Conservation (phyloP, 2,329 filamentous ascomycete genomes). For the Cyclaneusma minus region DNA sequence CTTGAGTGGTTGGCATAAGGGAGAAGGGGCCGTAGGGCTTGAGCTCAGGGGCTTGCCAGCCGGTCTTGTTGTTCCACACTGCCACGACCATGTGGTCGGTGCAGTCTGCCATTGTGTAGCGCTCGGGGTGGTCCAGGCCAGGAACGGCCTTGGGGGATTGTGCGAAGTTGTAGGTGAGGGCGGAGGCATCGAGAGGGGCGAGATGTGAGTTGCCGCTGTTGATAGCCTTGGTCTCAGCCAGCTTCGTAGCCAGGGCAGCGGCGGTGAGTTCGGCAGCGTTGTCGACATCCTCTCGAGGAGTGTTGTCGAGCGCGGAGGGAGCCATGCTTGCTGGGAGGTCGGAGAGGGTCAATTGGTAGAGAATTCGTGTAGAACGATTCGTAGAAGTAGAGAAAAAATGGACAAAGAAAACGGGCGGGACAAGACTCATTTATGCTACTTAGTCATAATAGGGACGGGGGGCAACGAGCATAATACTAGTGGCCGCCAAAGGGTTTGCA, state of each 20-base stretch:
- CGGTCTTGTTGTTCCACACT: conserved; percentile 45
- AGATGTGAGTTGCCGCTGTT: conserved; percentile 3
- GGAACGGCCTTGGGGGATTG: conserved; percentile 35
- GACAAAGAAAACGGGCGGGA: no score
- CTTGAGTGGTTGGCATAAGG: conserved; percentile 67
- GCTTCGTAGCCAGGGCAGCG: conserved; percentile 34
- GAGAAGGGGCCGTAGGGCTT: conserved; percentile 63
- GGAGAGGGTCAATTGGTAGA: no score
- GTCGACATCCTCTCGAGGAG: conserved; percentile 21
- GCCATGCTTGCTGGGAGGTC: no score
- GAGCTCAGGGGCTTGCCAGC: conserved; percentile 62
- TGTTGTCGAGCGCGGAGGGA: conserved; percentile 27
- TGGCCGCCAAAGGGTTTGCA: no score
- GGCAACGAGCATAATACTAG: no score
- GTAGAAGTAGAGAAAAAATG: no score
- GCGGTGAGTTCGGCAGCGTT: conserved; percentile 36
- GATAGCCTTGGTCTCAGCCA: conserved; percentile 18
- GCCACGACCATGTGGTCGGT: conserved; percentile 84
- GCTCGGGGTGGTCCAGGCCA: conserved; percentile 23
- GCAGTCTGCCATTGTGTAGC: conserved; percentile 22
- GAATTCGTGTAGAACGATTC: no score
- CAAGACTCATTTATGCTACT: no score
- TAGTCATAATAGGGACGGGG: no score
- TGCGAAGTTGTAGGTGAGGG: conserved; percentile 38
- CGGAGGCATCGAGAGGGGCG: conserved; percentile 27